Base-by-base conservation (phyloP, 257 asterid species). In the Solanum dulcamara region DNA sequence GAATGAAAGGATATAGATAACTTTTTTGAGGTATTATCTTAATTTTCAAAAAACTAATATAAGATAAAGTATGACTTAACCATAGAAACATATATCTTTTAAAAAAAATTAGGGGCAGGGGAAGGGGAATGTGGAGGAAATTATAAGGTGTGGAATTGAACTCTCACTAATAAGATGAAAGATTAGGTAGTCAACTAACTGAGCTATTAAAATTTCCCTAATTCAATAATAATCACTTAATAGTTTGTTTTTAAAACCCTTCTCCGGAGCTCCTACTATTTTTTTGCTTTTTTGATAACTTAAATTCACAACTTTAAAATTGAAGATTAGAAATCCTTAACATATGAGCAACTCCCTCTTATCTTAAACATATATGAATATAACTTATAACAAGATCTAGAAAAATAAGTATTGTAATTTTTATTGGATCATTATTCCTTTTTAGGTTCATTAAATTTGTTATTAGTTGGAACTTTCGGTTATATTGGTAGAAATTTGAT, bases 251-350 rank as follows among this genome's bases (percentile, higher is more conserved):
- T 20, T 38, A 6, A 38, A 55, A 2, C n/a, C 59, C 17, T 51
- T 1, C 59, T 20, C 7, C 20, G 13, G 0, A 55, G 5, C 13
- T 8, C 20, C 0, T 24, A 55, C 0, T 0, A n/a, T n/a, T 1
- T 55, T 55, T 55, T 20, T 55, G 6, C 62, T 55, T 5, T 12
- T 9, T 8, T 22, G 4, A 10, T 55, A 10, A 8, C 1, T 55
- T 26, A 8, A 38, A 38, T 9, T 38, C 7, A 8, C 62, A 55
- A 20, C n/a, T n/a, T 51, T 6, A 51, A n/a, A 7, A 55, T 55
- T 20, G 22, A 20, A 55, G 12, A 55, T 1, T 0, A 55, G 26
- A 7, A 12, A 55, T 0, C 3, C 26, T 20, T 55, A 8, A 1
- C 13, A 55, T 55, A 1, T 22, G 2, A 55, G 5, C 59, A 51